phyloP scores from a whole-genome alignment of 345 rosid genomes.

The Psidium guajava region DNA sequence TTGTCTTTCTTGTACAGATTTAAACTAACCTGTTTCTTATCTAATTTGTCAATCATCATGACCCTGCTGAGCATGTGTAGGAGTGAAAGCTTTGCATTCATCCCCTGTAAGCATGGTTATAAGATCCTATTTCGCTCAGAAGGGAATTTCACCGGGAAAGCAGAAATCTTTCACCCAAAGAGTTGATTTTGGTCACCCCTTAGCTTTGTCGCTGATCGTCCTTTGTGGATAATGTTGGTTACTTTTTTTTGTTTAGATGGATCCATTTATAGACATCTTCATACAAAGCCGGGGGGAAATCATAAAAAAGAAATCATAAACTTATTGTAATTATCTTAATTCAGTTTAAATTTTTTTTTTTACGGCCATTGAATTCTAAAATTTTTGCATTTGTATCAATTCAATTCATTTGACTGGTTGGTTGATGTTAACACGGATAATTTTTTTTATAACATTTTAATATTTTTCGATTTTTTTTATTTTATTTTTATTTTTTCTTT shows the following conservation, averaged over 20 bases:
- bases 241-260: accelerated
- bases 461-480: too few species aligned
- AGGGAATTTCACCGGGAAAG: neutral
- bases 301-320: too few species aligned
- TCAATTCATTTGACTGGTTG: too few species aligned
- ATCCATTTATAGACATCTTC: neutral
- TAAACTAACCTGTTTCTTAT: neutral
- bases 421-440: too few species aligned
- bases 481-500: too few species aligned
- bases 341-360: too few species aligned
- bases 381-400: too few species aligned
- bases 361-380: too few species aligned
- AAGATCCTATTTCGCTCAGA: neutral
- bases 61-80: neutral
- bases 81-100: neutral
- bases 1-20: neutral
- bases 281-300: accelerated
- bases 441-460: too few species aligned
- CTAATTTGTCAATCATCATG: neutral
- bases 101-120: neutral
- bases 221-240: neutral
- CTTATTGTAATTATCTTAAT: too few species aligned
- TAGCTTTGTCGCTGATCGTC: neutral
- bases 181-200: neutral
- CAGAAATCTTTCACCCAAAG: neutral